These are phyloP conservation scores for Arthroderma uncinatum DNA, from an alignment of 2,329 filamentous ascomycete genomes.

Conservation along the genomic window DNA sequence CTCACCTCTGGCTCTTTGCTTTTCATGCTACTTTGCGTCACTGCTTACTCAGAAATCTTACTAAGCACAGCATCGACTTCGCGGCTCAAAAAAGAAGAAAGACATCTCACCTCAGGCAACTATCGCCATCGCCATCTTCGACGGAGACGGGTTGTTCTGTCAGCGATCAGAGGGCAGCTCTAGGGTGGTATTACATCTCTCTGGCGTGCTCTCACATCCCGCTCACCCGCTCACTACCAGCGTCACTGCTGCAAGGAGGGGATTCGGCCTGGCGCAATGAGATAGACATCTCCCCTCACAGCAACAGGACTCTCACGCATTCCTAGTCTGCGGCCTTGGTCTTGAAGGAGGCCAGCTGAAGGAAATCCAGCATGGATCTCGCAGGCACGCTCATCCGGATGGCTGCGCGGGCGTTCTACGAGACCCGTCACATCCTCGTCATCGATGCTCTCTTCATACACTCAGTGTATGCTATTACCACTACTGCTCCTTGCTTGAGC, in stretches of 20 bases:
- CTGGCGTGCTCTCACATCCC: background rate
- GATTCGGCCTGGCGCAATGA: conserved; percentile 4
- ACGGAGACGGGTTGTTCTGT: background rate
- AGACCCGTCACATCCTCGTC: conserved; percentile 70
- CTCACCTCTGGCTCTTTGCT: too few relatives aligned
- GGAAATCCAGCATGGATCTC: conserved; percentile 44
- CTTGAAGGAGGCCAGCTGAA: too few relatives aligned
- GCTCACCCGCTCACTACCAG: background rate
- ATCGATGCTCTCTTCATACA: conserved; percentile 69
- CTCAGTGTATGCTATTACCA: conserved; percentile 45
- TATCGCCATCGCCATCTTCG: background rate
- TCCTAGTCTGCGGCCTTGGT: background rate
- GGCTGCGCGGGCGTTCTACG: conserved; percentile 75
- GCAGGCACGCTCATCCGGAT: conserved; percentile 74
- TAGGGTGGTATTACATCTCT: background rate
- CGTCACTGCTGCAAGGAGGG: background rate
- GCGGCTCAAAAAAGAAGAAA: background rate
- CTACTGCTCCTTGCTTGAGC: conserved; percentile 8
- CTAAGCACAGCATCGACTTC: background rate
- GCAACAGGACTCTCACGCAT: background rate
- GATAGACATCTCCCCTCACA: background rate
- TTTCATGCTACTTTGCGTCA: too few relatives aligned
- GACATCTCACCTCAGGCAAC: background rate
- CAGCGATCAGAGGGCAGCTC: too few relatives aligned
- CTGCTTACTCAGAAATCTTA: background rate